These are phyloP conservation scores for Cephaloascus fragrans DNA, from an alignment of 805 yeast genomes.

Conservation along the genomic window DNA sequence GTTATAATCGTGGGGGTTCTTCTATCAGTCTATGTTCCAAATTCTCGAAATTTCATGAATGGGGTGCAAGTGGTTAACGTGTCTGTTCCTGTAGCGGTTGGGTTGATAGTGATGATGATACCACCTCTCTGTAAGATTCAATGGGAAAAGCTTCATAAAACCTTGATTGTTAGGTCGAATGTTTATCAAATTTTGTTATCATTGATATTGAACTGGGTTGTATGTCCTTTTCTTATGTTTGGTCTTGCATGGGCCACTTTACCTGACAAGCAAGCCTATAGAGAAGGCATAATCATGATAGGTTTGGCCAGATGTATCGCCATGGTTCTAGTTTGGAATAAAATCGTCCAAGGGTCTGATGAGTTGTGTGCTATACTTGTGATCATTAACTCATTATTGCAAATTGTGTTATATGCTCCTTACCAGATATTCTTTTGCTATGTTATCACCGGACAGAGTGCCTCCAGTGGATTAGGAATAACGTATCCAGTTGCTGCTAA, in stretches of 20 bases:
- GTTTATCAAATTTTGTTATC: slow-evolving; percentile 24
- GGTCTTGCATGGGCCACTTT: slow-evolving; percentile 44
- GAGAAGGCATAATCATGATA: slow-evolving; percentile 48
- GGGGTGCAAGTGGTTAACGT: slow-evolving; percentile 25
- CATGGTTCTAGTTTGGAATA: slow-evolving; percentile 53
- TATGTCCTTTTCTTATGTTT: slow-evolving; percentile 48
- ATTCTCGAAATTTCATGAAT: slow-evolving; percentile 19
- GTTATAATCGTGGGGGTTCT: slow-evolving; percentile 27
- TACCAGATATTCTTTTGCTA: slow-evolving; percentile 36
- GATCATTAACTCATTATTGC: slow-evolving; percentile 38
- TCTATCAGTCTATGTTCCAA: slow-evolving; percentile 30
- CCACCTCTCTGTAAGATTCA: slow-evolving; percentile 47
- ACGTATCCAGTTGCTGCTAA: slow-evolving; percentile 32
- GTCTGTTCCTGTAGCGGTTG: slow-evolving; percentile 36
- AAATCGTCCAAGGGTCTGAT: slow-evolving; percentile 41
- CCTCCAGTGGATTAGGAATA: slow-evolving; percentile 4
- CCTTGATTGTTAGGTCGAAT: slow-evolving; percentile 5
- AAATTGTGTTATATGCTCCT: slow-evolving; percentile 44
- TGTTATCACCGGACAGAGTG: slow-evolving; percentile 23
- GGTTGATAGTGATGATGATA: slow-evolving; percentile 45
- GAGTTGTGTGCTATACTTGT: slow-evolving; percentile 44
- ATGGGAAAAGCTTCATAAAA: slow-evolving; percentile 30
- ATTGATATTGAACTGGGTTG: slow-evolving; percentile 40
- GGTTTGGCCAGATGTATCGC: slow-evolving; percentile 55
- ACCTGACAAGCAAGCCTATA: slow-evolving; percentile 35